Percentiles rank a stretch among this genome's conserved stretches.
phyloP scores from a whole-genome alignment of 1,284 basidiomycete species.

The Cystobasidium sp. region DNA sequence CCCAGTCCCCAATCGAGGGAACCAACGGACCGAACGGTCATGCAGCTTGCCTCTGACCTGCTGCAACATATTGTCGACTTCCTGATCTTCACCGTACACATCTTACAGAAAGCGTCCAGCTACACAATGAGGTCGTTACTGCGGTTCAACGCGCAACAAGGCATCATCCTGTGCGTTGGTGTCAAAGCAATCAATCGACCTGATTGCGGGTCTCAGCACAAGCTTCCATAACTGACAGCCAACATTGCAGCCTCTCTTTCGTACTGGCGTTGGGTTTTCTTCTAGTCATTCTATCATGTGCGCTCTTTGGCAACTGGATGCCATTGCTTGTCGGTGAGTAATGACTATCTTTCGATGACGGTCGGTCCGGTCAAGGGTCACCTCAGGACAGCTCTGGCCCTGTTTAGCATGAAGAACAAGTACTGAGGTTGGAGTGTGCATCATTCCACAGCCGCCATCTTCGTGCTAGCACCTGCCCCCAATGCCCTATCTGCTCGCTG shows the following conservation, averaged over 20 bases:
- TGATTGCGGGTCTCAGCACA: not conserved
- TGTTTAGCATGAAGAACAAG: not conserved
- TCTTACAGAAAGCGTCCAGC: not conserved
- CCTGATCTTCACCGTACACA: too few species aligned
- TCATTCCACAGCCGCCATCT: constrained; percentile 75
- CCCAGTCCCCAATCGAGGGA: too few species aligned
- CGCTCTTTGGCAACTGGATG: constrained; percentile 95
- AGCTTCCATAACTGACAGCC: not conserved
- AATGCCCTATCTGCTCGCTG: constrained; percentile 73
- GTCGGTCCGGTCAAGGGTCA: too few species aligned
- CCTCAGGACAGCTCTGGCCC: not conserved
- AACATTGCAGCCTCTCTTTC: constrained; percentile 69
- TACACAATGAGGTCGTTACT: constrained; percentile 32
- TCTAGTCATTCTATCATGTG: constrained; percentile 96
- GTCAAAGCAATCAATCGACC: not conserved
- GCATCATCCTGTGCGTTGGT: constrained; percentile 42
- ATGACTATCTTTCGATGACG: not conserved
- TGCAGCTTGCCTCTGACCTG: too few species aligned
- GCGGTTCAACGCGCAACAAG: constrained; percentile 41
- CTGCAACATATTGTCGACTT: too few species aligned
- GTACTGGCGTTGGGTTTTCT: constrained; percentile 95
- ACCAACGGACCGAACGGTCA: too few species aligned
- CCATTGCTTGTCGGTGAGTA: constrained; percentile 93
- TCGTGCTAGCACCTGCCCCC: constrained; percentile 92
- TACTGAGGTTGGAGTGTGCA: constrained; percentile 17